phyloP scores from a whole-genome alignment of 2,329 filamentous ascomycete species.

The Cercospora sojina region DNA sequence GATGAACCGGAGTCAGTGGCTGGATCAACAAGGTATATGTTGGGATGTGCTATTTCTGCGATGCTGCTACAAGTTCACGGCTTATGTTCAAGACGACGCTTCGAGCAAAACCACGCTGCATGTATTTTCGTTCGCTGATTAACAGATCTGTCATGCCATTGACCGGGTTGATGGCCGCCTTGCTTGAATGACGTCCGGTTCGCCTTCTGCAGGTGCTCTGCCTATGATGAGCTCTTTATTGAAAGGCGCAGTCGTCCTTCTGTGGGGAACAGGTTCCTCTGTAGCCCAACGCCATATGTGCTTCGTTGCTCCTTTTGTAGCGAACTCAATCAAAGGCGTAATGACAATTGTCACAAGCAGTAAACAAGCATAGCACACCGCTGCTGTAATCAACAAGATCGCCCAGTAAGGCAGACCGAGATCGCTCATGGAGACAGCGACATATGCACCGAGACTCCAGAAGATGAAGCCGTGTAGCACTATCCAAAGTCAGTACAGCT shows the following conservation, averaged over 20 bases:
- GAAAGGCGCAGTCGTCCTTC: conserved; percentile 29
- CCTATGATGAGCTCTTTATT: conserved; percentile 27
- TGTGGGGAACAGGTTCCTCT: conserved; percentile 28
- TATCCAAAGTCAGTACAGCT: conserved; percentile 6
- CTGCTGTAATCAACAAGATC: conserved; percentile 39
- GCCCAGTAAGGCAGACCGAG: conserved; percentile 38
- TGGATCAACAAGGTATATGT: neutral
- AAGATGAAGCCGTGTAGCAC: conserved; percentile 51
- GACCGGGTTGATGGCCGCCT: neutral
- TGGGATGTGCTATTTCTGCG: neutral
- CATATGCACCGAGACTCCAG: conserved; percentile 44
- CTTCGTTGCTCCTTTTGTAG: conserved; percentile 26
- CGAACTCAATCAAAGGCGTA: conserved; percentile 28
- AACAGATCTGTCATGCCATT: neutral
- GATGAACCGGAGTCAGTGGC: neutral
- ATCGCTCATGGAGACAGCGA: conserved; percentile 39
- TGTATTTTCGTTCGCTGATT: neutral
- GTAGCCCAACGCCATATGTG: conserved; percentile 33
- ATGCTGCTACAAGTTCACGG: neutral
- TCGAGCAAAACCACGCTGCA: neutral
- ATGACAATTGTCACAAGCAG: conserved; percentile 22
- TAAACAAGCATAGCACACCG: conserved; percentile 38
- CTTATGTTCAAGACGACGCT: neutral
- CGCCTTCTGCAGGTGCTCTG: conserved; percentile 14
- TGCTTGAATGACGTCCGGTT: conserved; percentile 12